Evolutionary conservation across 208 protist genomes (phyloP).

Genomic region (Leishmania gerbilli): DNA sequence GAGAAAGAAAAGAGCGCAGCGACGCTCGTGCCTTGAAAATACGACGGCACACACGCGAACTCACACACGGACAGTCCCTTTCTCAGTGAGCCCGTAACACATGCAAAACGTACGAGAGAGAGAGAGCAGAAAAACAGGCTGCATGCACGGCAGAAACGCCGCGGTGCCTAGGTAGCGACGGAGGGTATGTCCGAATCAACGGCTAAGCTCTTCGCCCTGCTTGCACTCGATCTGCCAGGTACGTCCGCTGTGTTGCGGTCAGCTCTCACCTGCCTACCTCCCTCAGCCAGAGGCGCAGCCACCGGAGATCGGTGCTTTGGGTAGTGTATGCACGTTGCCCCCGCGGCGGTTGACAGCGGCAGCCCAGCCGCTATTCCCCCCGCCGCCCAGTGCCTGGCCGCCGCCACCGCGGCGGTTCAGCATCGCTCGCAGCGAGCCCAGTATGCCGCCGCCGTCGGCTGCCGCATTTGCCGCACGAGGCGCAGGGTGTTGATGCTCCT

Average conservation of each 20-base stretch:
- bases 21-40: neutral
- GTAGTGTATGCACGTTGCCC: conserved; percentile 56
- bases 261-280: conserved; percentile 23
- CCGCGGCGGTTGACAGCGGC: conserved; percentile 32
- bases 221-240: neutral
- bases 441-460: conserved; percentile 2
- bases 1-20: neutral
- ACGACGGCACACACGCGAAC: neutral
- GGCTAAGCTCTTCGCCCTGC: neutral
- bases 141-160: neutral
- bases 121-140: neutral
- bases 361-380: conserved; percentile 26
- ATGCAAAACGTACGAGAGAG: neutral
- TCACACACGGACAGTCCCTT: neutral
- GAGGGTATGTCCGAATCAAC: neutral
- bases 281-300: conserved; percentile 27
- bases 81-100: neutral
- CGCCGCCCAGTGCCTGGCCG: conserved; percentile 10
- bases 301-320: conserved; percentile 35
- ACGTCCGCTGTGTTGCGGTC: neutral
- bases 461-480: conserved; percentile 5
- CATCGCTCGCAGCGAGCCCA: conserved; percentile 7
- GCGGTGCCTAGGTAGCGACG: neutral
- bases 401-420: conserved; percentile 23
- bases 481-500: conserved; percentile 34